Conservation (phyloP, 75 land plant species). For the Cryptomeria japonica region DNA sequence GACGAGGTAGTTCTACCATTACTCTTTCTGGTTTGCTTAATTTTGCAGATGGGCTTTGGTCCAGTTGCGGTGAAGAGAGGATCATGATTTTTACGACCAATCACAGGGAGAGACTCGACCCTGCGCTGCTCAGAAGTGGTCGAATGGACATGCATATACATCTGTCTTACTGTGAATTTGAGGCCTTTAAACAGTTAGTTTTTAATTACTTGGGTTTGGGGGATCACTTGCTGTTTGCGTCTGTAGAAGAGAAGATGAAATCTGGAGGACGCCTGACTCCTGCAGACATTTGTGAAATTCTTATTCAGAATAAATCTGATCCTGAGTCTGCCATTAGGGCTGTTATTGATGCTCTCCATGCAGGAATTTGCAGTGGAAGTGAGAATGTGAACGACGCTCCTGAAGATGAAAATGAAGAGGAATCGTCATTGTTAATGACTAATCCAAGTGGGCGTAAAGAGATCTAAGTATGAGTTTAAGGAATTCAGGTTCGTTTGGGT, state of each 20-base stretch:
- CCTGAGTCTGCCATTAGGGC: slow-evolving; percentile 38
- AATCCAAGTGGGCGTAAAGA: too few species aligned
- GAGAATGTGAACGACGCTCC: too few species aligned
- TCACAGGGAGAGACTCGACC: too few species aligned
- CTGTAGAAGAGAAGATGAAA: slow-evolving; percentile 25
- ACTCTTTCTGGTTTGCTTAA: too few species aligned
- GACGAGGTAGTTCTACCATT: too few species aligned
- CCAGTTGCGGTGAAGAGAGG: too few species aligned
- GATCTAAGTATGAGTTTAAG: too few species aligned
- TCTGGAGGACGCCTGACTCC: slow-evolving; percentile 37
- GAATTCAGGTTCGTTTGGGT: too few species aligned
- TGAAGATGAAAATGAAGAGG: too few species aligned
- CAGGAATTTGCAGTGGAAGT: neutral
- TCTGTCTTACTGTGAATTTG: slow-evolving; percentile 39
- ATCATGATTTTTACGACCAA: too few species aligned
- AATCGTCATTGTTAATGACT: too few species aligned
- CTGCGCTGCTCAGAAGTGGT: slow-evolving; percentile 32
- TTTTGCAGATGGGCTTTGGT: too few species aligned
- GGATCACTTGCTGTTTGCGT: slow-evolving; percentile 28
- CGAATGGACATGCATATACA: slow-evolving; percentile 67
- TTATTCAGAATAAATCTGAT: neutral
- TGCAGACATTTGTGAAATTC: slow-evolving; percentile 41
- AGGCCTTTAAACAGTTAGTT: slow-evolving; percentile 32
- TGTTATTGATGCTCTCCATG: slow-evolving; percentile 29
- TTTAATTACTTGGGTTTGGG: slow-evolving; percentile 29